A percentile compares a stretch with the other conserved stretches of the same genome.
Evolutionary conservation across 148 eudicot species (phyloP).

Genomic region (Silene latifolia): DNA sequence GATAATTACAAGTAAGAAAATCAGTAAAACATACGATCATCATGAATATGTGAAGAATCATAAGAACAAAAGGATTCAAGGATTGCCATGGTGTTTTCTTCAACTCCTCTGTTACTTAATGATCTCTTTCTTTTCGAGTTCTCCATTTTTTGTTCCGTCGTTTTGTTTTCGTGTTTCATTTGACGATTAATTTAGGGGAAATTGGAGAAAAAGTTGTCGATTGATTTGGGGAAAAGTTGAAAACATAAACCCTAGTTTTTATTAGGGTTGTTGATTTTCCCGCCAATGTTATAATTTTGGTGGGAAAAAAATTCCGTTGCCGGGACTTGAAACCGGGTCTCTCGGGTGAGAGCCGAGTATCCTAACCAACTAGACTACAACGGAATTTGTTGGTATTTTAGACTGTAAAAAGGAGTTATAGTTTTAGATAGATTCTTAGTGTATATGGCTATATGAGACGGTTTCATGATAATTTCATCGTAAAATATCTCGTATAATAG

Average conservation of each 20-base stretch:
- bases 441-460: no score
- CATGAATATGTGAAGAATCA: slow-evolving; percentile 37
- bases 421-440: no score
- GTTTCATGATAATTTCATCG: no score
- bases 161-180: neutral
- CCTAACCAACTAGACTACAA: slow-evolving; percentile 99
- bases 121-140: slow-evolving; percentile 19
- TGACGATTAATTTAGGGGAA: neutral
- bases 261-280: slow-evolving; percentile 15
- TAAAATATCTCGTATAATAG: no score
- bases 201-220: neutral
- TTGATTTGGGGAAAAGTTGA: neutral
- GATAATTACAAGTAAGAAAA: neutral
- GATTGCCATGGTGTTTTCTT: slow-evolving; percentile 73
- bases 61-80: slow-evolving; percentile 57
- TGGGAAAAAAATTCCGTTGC: slow-evolving; percentile 30
- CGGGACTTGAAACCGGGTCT: slow-evolving; percentile 99
- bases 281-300: slow-evolving; percentile 15
- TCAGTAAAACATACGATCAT: slow-evolving; percentile 37
- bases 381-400: slow-evolving; percentile 67
- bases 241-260: slow-evolving; percentile 11
- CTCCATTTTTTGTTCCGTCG: slow-evolving; percentile 24
- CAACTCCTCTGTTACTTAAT: slow-evolving; percentile 40
- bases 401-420: no score
- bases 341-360: slow-evolving; percentile 99